These are phyloP conservation scores for Claviceps sp. DNA, from an alignment of 2,329 filamentous ascomycete species.

Conservation along the genomic window DNA sequence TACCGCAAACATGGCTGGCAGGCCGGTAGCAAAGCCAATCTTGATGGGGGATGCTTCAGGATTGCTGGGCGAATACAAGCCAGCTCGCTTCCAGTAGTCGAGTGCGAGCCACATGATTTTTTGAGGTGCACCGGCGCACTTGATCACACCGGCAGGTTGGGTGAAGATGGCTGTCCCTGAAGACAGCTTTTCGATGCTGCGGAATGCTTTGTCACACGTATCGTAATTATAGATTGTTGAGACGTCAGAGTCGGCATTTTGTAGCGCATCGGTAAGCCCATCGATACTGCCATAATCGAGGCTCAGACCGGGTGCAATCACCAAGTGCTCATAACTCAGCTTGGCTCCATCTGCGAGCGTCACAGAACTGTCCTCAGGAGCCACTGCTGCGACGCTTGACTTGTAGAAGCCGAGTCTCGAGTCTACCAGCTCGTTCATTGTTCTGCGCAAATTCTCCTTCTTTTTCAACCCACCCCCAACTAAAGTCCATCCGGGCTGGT, in stretches of 20 bases:
- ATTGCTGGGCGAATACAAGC: slow-evolving; percentile 27
- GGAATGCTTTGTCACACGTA: slow-evolving; percentile 38
- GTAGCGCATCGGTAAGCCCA: slow-evolving; percentile 42
- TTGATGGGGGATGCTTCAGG: slow-evolving; percentile 29
- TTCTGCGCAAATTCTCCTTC: slow-evolving; percentile 42
- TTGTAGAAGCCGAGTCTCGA: slow-evolving; percentile 49
- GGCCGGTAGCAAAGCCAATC: slow-evolving; percentile 41
- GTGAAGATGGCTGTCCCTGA: slow-evolving; percentile 44
- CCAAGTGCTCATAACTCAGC: slow-evolving; percentile 48
- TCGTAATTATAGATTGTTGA: slow-evolving; percentile 47
- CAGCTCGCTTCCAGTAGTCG: slow-evolving; percentile 42
- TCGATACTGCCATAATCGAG: slow-evolving; percentile 38
- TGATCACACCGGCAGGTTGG: slow-evolving; percentile 43
- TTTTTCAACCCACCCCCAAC: slow-evolving; percentile 53
- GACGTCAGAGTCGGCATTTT: slow-evolving; percentile 31
- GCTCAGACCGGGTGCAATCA: slow-evolving; percentile 45
- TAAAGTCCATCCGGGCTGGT: slow-evolving; percentile 57
- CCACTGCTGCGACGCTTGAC: slow-evolving; percentile 33
- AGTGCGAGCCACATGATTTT: slow-evolving; percentile 50
- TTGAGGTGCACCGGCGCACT: slow-evolving; percentile 48
- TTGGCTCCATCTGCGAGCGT: slow-evolving; percentile 41
- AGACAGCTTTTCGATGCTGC: slow-evolving; percentile 30
- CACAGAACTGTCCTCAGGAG: slow-evolving; percentile 42
- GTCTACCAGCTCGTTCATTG: slow-evolving; percentile 38
- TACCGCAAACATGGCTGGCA: slow-evolving; percentile 45